Evolutionary conservation across 352 stramenopile genomes (phyloP), one percentile per base, ranked within the genome.

Genomic region (Globisporangium nagaii): DNA sequence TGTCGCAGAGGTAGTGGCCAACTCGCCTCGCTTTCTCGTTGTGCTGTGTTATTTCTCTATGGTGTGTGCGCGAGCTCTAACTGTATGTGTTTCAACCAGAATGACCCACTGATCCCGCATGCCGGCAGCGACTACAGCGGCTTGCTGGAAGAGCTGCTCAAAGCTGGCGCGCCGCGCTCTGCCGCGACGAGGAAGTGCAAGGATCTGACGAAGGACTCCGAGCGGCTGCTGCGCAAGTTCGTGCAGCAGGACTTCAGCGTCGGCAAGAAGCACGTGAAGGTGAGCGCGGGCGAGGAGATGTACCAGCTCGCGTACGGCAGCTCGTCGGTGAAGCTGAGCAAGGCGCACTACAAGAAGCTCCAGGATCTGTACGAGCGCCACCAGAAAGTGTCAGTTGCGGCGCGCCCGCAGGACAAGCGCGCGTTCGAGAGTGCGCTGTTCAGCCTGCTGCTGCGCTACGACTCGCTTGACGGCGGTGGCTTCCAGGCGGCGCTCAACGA

Each of bases 401-500:
- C 53, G 27, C n/a, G 11, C 1, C 53, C 55, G 9, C 62, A 68
- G 36, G 48, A 72, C 27, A 56, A 71, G 48, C 59, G 56, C 13
- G 51, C 67, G 42, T 96, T 96, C 60, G 68, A 87, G 48, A 84
- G 72, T 54, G 70, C 73, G 32, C 66, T 97, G 12, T 98, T 98
- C 61, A 88, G 79, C 30, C 58, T 97, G 43, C 60, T 98, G 13
- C 64, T 96, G 56, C 79, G 91, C 30, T 98, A 98, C 64, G 90
- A 98, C 65, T 92, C 90, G 53, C 67, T 98, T 20, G 88, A 98
- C 51, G 94, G 94, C 41, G 91, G 90, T 44, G 94, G 94, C 39
- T 89, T 98, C 62, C 94, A 98, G 63, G 79, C 82, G 47, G 82
- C 82, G 17, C 74, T 98, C 24, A 95, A 95, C 47, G 88, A 95